Evolutionary conservation across 345 rosid genomes (phyloP).

Genomic region (Murraya paniculata): DNA sequence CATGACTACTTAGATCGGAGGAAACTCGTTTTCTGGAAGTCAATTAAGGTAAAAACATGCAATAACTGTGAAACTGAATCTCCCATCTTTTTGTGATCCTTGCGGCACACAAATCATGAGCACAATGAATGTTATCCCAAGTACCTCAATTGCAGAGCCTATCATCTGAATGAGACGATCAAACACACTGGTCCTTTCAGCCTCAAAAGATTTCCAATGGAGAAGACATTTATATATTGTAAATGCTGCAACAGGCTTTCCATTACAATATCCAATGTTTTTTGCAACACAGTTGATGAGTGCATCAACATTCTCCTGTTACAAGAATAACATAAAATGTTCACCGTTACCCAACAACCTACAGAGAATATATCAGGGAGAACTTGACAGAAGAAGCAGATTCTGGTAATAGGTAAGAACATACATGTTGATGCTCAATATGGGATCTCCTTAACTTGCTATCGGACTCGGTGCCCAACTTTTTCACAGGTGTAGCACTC

Average conservation of each 20-base stretch:
- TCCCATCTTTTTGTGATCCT: background rate
- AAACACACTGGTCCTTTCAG: slow-evolving; percentile 90
- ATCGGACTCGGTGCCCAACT: slow-evolving; percentile 58
- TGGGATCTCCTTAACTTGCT: slow-evolving; percentile 65
- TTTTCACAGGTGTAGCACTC: slow-evolving; percentile 58
- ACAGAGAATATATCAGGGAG: slow-evolving; percentile 15
- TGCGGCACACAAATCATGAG: background rate
- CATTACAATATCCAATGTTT: slow-evolving; percentile 78
- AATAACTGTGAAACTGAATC: background rate
- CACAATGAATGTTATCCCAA: slow-evolving; percentile 11
- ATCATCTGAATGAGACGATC: slow-evolving; percentile 98
- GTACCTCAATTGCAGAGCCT: slow-evolving; percentile 97
- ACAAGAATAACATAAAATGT: slow-evolving; percentile 23
- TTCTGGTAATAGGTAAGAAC: slow-evolving; percentile 14
- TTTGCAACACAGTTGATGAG: slow-evolving; percentile 71
- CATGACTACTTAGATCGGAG: background rate
- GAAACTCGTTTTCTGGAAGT: background rate
- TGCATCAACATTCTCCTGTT: slow-evolving; percentile 87
- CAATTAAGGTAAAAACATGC: background rate
- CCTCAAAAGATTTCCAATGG: slow-evolving; percentile 97
- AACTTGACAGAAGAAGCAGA: slow-evolving; percentile 14
- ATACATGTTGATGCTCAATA: slow-evolving; percentile 86
- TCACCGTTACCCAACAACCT: slow-evolving; percentile 11
- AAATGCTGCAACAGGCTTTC: slow-evolving; percentile 90
- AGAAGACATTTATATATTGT: slow-evolving; percentile 95